These are phyloP conservation scores for Lepidium sativum DNA, from an alignment of 345 rosid genomes.

Conservation along the genomic window DNA sequence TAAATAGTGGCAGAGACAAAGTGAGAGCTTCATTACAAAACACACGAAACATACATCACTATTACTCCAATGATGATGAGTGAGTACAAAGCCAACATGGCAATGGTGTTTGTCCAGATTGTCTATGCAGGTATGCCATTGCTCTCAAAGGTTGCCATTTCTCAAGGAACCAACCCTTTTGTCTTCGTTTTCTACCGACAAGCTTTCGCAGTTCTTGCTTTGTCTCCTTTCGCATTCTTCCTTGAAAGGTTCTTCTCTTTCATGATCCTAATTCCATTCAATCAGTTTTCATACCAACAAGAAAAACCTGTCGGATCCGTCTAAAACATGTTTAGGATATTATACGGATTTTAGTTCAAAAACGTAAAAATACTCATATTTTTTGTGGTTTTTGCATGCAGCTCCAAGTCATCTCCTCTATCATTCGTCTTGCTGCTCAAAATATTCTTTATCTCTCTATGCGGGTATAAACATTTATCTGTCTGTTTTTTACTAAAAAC, in stretches of 20 bases:
- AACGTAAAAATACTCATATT: neutral
- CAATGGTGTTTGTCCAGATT: conserved; percentile 52
- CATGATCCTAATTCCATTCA: neutral
- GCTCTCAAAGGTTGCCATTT: conserved; percentile 64
- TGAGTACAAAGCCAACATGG: conserved; percentile 45
- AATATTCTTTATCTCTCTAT: conserved; percentile 26
- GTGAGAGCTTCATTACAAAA: neutral
- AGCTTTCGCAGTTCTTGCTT: conserved; percentile 21
- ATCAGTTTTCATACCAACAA: too few species aligned
- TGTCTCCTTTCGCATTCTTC: conserved; percentile 26
- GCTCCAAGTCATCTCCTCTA: conserved; percentile 17
- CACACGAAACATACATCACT: neutral
- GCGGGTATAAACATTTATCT: conserved; percentile 16
- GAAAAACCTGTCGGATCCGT: too few species aligned
- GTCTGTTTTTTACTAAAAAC: neutral
- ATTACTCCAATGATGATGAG: conserved; percentile 18
- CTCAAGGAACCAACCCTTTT: conserved; percentile 34
- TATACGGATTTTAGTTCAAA: too few species aligned
- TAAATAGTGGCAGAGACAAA: conserved; percentile 15
- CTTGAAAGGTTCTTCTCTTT: conserved; percentile 23
- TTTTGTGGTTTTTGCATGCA: neutral
- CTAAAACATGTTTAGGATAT: too few species aligned
- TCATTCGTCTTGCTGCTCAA: conserved; percentile 16
- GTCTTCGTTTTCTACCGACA: conserved; percentile 29
- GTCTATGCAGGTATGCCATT: conserved; percentile 77